These are phyloP conservation scores for Penicillium bovifimosum DNA, from an alignment of 495 filamentous ascomycete species.

Conservation along the genomic window DNA sequence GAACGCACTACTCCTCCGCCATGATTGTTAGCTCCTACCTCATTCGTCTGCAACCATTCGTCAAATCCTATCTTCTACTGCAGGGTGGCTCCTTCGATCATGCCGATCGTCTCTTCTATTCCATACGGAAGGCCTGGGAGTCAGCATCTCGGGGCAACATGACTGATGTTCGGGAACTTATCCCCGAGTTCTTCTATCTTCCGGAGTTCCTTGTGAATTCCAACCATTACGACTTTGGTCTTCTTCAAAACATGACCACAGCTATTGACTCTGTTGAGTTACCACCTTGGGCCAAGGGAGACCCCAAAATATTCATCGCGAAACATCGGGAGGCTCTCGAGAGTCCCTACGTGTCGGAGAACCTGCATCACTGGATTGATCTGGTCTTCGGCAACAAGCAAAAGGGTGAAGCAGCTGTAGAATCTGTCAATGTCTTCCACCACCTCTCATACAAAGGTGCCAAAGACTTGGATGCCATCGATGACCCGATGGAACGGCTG, in stretches of 20 bases:
- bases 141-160: slow-evolving; percentile 88
- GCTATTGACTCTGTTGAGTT: slow-evolving; percentile 77
- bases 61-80: slow-evolving; percentile 92
- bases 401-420: slow-evolving; percentile 85
- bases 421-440: slow-evolving; percentile 92
- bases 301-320: slow-evolving; percentile 90
- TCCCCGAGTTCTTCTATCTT: slow-evolving; percentile 94
- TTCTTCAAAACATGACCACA: slow-evolving; percentile 71
- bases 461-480: slow-evolving; percentile 85
- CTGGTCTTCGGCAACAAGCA: slow-evolving; percentile 94
- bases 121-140: slow-evolving; percentile 82
- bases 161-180: slow-evolving; percentile 88
- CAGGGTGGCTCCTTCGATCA: slow-evolving; percentile 97
- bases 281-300: slow-evolving; percentile 95
- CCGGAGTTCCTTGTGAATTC: slow-evolving; percentile 89
- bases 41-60: slow-evolving; percentile 91
- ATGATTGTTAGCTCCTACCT: slow-evolving; percentile 98
- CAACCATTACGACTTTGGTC: slow-evolving; percentile 89
- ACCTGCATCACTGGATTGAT: slow-evolving; percentile 94
- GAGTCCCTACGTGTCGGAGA: slow-evolving; percentile 85
- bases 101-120: slow-evolving; percentile 91
- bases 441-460: slow-evolving; percentile 92
- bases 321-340: slow-evolving; percentile 93
- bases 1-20: slow-evolving; percentile 96
- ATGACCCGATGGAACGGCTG: slow-evolving; percentile 75